These are phyloP conservation scores for Globisporangium okanoganense DNA, from an alignment of 352 stramenopile species.

Conservation along the genomic window DNA sequence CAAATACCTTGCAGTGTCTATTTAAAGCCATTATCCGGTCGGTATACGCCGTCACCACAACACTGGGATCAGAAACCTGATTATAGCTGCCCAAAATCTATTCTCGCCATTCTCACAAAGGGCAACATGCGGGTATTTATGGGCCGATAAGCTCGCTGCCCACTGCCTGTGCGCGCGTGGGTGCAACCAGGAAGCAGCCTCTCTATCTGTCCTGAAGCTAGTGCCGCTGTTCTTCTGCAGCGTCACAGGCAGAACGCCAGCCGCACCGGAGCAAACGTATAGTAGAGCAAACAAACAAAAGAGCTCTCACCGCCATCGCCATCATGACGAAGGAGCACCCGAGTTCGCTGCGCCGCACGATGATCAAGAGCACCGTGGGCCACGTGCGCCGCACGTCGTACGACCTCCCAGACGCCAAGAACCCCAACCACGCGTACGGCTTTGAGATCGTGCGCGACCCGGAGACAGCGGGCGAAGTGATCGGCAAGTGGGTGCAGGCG, in stretches of 20 bases:
- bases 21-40: background rate
- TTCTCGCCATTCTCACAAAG: background rate
- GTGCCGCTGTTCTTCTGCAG: background rate
- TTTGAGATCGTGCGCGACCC: slow-evolving; percentile 65
- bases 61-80: slow-evolving; percentile 5
- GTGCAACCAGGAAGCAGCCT: background rate
- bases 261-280: slow-evolving; percentile 22
- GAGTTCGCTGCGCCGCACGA: slow-evolving; percentile 61
- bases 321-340: slow-evolving; percentile 31
- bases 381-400: slow-evolving; percentile 54
- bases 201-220: background rate
- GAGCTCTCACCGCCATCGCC: background rate
- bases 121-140: background rate
- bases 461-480: slow-evolving; percentile 67
- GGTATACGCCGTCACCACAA: background rate
- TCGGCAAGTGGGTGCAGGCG: slow-evolving; percentile 67
- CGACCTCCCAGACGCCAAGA: slow-evolving; percentile 63
- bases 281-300: background rate
- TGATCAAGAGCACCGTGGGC: slow-evolving; percentile 79
- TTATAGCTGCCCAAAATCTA: background rate
- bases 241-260: background rate
- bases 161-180: background rate
- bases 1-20: too few relatives aligned
- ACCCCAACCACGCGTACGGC: slow-evolving; percentile 64
- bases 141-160: slow-evolving; percentile 4